Evolutionary conservation across 176 grass and related monocot genomes (phyloP).

Genomic region (Rhynchospora breviuscula): DNA sequence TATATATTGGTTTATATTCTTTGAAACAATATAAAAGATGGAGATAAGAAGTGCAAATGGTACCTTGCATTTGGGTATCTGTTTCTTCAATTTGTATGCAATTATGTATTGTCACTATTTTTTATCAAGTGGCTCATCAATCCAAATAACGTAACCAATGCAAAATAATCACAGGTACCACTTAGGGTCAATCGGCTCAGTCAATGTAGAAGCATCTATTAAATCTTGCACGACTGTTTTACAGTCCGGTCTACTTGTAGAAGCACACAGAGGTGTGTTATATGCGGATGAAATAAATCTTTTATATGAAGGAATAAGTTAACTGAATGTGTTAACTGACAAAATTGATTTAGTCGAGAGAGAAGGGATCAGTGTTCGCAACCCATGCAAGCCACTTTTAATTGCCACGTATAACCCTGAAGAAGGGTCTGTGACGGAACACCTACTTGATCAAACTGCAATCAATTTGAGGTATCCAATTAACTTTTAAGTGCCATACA

Average conservation of each 20-base stretch:
- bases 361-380: conserved; percentile 93
- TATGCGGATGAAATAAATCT: conserved; percentile 99
- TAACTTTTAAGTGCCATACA: neutral
- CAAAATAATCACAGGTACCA: conserved; percentile 55
- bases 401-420: conserved; percentile 99
- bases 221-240: conserved; percentile 84
- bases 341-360: conserved; percentile 91
- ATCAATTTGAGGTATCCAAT: conserved; percentile 89
- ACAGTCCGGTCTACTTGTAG: conserved; percentile 91
- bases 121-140: neutral
- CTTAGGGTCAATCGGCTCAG: conserved; percentile 95
- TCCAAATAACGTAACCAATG: neutral
- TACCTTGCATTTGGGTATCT: neutral
- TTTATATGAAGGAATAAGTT: conserved; percentile 87
- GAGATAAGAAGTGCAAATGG: neutral
- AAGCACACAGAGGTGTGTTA: conserved; percentile 95
- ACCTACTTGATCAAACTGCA: conserved; percentile 95
- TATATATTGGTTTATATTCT: neutral
- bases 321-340: conserved; percentile 95
- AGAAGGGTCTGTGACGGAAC: conserved; percentile 96
- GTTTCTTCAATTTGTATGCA: neutral
- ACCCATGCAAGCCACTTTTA: conserved; percentile 94
- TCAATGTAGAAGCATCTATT: conserved; percentile 90
- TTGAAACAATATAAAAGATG: neutral
- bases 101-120: conserved; percentile 8